Percentiles rank a stretch among this genome's conserved stretches.
Conservation (phyloP, 148 eudicot species). For the Salicornia ramosissima region DNA sequence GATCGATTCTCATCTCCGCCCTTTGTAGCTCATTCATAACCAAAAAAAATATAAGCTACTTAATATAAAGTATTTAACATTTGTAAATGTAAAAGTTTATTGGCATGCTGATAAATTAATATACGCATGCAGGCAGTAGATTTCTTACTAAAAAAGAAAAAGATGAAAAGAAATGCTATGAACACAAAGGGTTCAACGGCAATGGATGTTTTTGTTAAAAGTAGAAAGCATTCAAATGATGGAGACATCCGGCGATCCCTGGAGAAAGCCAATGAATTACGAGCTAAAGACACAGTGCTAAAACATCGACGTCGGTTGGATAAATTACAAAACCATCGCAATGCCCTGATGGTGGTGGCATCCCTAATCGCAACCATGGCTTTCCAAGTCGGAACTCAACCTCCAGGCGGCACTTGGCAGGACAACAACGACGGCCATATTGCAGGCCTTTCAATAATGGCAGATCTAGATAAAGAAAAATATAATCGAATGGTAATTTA, state of each 20-base stretch:
- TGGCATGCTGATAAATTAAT: too few relatives aligned
- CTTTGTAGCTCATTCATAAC: too few relatives aligned
- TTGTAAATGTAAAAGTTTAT: too few relatives aligned
- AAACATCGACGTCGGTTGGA: background rate
- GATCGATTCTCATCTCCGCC: too few relatives aligned
- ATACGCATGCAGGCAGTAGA: conserved; percentile 14
- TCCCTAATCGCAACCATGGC: conserved; percentile 39
- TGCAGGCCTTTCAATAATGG: conserved; percentile 23
- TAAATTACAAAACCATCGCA: conserved; percentile 22
- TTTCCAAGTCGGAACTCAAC: conserved; percentile 31
- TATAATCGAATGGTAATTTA: background rate
- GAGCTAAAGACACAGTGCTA: conserved; percentile 5
- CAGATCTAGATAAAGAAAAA: background rate
- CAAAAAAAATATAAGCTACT: too few relatives aligned
- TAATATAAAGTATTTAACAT: too few relatives aligned
- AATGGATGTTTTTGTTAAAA: conserved; percentile 23
- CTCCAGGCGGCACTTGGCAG: conserved; percentile 39
- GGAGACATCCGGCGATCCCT: background rate
- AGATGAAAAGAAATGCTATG: conserved; percentile 20
- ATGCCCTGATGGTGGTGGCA: conserved; percentile 28
- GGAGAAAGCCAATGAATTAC: conserved; percentile 9
- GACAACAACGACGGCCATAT: conserved; percentile 11
- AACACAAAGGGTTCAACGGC: conserved; percentile 27
- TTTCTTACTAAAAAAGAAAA: conserved; percentile 17
- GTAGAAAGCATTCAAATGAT: background rate